These are phyloP conservation scores for Boletus semigastroideus DNA, from an alignment of 1,284 basidiomycete species.

Conservation along the genomic window DNA sequence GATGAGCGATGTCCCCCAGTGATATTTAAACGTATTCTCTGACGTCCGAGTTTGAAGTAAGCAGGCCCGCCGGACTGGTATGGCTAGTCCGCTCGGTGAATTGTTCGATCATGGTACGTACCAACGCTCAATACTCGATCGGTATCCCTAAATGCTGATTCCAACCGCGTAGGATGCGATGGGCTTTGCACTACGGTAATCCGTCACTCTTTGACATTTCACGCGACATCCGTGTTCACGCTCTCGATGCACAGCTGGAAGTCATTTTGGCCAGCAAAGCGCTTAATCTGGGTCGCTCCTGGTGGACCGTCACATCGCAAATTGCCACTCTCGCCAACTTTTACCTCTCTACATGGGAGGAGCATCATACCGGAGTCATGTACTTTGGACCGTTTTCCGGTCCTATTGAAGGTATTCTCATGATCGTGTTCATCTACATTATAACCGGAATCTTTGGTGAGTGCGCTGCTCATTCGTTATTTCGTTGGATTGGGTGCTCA, in stretches of 20 bases:
- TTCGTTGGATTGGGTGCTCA: not conserved
- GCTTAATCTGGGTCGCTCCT: conserved; percentile 88
- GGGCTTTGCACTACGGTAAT: conserved; percentile 92
- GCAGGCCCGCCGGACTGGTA: conserved; percentile 92
- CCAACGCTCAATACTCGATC: not conserved
- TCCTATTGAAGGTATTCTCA: conserved; percentile 93
- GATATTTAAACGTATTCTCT: not conserved
- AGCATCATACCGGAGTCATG: conserved; percentile 91
- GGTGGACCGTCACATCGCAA: conserved; percentile 93
- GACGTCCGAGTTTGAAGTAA: conserved; percentile 56
- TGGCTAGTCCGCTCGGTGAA: conserved; percentile 94
- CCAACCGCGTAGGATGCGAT: conserved; percentile 61
- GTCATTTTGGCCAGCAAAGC: conserved; percentile 81
- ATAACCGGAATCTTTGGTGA: conserved; percentile 75
- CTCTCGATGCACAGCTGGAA: conserved; percentile 63
- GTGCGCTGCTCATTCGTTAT: conserved; percentile 17
- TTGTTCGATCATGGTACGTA: conserved; percentile 92
- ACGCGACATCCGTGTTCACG: not conserved
- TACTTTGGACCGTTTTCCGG: conserved; percentile 95
- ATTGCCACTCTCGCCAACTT: conserved; percentile 90
- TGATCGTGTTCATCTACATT: conserved; percentile 79
- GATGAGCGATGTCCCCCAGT: conserved; percentile 42
- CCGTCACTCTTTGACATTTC: not conserved
- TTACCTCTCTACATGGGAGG: conserved; percentile 97
- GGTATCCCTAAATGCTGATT: not conserved